phyloP scores from a whole-genome alignment of 1,284 basidiomycete species.

The Fomitiporia mediterranea region DNA sequence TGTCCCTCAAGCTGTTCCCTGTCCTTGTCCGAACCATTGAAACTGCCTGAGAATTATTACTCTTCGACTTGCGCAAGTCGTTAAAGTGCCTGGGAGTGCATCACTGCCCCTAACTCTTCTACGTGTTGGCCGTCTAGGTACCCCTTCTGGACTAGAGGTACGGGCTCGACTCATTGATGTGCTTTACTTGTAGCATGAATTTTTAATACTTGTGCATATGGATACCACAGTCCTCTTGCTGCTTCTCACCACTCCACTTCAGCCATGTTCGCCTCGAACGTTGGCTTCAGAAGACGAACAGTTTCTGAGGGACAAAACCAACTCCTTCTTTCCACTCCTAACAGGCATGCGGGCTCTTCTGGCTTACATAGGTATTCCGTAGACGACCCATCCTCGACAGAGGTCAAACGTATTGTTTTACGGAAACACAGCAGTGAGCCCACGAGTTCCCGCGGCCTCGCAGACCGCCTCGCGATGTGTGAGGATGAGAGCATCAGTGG shows the following conservation, averaged over 20 bases:
- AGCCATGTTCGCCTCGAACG: constrained; percentile 5
- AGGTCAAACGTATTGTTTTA: constrained; percentile 8
- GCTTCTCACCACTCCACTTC: no score
- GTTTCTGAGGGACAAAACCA: constrained; percentile 1
- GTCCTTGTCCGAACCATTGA: not conserved
- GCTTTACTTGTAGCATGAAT: not conserved
- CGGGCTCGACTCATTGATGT: not conserved
- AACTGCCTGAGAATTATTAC: not conserved
- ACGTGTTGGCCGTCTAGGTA: not conserved
- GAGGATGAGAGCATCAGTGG: constrained; percentile 17
- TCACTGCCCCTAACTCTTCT: not conserved
- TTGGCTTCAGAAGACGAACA: constrained; percentile 3
- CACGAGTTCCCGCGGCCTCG: constrained; percentile 5
- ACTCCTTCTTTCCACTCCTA: not conserved
- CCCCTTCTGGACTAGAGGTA: not conserved
- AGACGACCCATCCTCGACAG: constrained; percentile 1
- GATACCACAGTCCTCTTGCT: not conserved
- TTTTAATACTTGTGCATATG: not conserved
- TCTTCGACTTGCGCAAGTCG: not conserved
- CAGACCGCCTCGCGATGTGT: constrained; percentile 5
- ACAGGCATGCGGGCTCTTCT: not conserved
- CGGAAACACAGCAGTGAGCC: constrained; percentile 4
- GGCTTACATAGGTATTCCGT: constrained; percentile 6
- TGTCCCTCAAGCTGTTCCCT: not conserved
- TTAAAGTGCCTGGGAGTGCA: not conserved